These are phyloP conservation scores for Apiotrichum mycotoxinovorans DNA, from an alignment of 1,284 basidiomycete species.

Conservation along the genomic window DNA sequence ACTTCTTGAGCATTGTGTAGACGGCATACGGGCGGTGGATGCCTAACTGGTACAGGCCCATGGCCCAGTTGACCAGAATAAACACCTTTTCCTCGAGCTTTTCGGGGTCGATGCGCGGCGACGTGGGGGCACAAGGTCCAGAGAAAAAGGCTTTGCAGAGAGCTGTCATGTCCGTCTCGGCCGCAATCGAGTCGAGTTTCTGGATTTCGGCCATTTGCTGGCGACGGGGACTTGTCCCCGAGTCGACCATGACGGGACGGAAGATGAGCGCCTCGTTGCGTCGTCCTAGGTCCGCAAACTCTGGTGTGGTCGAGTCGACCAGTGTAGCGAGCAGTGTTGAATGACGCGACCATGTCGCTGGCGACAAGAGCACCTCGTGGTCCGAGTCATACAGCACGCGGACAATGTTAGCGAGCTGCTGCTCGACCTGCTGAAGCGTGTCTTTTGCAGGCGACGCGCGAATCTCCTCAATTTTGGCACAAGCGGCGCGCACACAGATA, in stretches of 20 bases:
- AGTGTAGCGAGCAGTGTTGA: constrained; percentile 42
- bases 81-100: constrained; percentile 61
- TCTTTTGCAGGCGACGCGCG: constrained; percentile 26
- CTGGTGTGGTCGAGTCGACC: constrained; percentile 13
- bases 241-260: constrained; percentile 56
- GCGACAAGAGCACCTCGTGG: constrained; percentile 35
- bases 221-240: constrained; percentile 44
- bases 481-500: constrained; percentile 34
- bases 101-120: constrained; percentile 52
- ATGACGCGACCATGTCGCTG: constrained; percentile 56
- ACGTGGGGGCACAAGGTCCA: constrained; percentile 33
- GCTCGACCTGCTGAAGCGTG: constrained; percentile 30
- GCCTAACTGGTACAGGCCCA: constrained; percentile 77
- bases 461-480: constrained; percentile 60
- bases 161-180: constrained; percentile 61
- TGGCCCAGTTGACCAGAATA: constrained; percentile 79
- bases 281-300: constrained; percentile 54
- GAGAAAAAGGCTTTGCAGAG: constrained; percentile 61
- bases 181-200: constrained; percentile 76
- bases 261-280: constrained; percentile 77
- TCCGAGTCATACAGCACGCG: constrained; percentile 34
- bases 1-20: constrained; percentile 67
- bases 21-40: constrained; percentile 79
- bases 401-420: constrained; percentile 32
- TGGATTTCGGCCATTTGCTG: constrained; percentile 70